Evolutionary conservation across 2,329 filamentous ascomycete genomes (phyloP), one percentile per base, ranked within the genome.

Genomic region (Aureobasidium sp.): DNA sequence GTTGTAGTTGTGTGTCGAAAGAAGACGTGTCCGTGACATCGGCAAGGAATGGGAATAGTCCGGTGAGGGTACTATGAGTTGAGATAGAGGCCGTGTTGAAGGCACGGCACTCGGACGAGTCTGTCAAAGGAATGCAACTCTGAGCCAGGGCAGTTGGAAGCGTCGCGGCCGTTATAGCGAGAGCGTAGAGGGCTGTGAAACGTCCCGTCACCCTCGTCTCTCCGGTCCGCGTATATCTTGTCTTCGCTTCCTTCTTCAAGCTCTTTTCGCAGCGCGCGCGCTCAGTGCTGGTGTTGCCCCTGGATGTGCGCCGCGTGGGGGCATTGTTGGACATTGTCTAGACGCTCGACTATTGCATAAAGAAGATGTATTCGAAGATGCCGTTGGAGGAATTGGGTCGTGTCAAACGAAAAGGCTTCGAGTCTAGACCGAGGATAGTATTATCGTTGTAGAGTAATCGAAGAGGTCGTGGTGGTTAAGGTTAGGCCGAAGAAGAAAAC

Each of bases 31-130:
- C 86, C 46, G 88, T 88, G 67, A 97, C 94, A 72, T 82, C 89
- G 65, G 84, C 79, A 65, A 99, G 82, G 73, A 97, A 99, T 49
- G 91, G 86, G 75, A 87, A 92, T 62, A 83, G 75, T 29, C 79
- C 79, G 50, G 81, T 78, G 63, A 89, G 69, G 60, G 71, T 74
- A 45, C 75, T 74, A 69, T 81, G 79, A 35, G 83, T 88, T 33
- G 87, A 89, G 63, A 95, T 79, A 0, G 88, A 90, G 7, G 89
- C 84, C 42, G 80, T 78, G 70, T 81, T 79, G 72, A 91, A 95
- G 2, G 89, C 87, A 49, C 86, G 79, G 73, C 90, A 95, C 59
- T 80, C 74, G 5, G 79, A 85, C 33, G 90, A 93, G 63, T 81
- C 84, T 60, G 81, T 74, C 37, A 95, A 79, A 29, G 89, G 85